Base-by-base conservation (phyloP, 306 rosid genomes). In the Ziziphus jujuba region DNA sequence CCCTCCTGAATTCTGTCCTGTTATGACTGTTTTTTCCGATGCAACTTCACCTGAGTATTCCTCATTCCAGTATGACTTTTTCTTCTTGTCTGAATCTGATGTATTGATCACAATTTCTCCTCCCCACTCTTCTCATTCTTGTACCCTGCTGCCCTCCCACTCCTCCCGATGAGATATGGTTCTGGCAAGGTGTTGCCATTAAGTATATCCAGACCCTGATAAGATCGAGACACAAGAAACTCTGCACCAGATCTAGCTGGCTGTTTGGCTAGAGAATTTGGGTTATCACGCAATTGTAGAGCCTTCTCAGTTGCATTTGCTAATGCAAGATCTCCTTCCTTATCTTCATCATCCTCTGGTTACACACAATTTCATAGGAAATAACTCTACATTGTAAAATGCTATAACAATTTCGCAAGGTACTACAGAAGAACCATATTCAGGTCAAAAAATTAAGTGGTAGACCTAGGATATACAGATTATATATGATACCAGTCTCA, bases 221-320 rank as follows among this genome's bases (percentile, higher is more conserved):
- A 92, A 38, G 97, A 85, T 55, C 97, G 81, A 60, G 75, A 43
- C 1, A 83, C 88, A 17, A 92, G 75, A 74, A 82, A 92, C 77
- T 89, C 92, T 11, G 92, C 91, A 70, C 95, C 95, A 55, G 96
- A 87, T 69, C 66, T 84, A 20, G 85, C 91, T 33, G 68, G 74
- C 56, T 86, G 84, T 67, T 84, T 82, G 44, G 63, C 62, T 66
- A 89, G 59, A 65, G 84, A 66, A 67, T 78, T 84, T 8, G 71
- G 48, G 44, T 77, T 82, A 61, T 84, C 82, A 5, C 75, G 85
- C 80, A 92, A 69, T 68, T 82, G 98, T 67, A 92, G 77, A 35
- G 90, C 88, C 82, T 85, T 89, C 75, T 82, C 88, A 22, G 90
- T 81, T 56, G 84, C 83, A 72, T 74, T 82, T 52, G 83, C 92